Base-by-base conservation (phyloP, 2,329 filamentous ascomycete genomes). In the Fusarium nurragi region DNA sequence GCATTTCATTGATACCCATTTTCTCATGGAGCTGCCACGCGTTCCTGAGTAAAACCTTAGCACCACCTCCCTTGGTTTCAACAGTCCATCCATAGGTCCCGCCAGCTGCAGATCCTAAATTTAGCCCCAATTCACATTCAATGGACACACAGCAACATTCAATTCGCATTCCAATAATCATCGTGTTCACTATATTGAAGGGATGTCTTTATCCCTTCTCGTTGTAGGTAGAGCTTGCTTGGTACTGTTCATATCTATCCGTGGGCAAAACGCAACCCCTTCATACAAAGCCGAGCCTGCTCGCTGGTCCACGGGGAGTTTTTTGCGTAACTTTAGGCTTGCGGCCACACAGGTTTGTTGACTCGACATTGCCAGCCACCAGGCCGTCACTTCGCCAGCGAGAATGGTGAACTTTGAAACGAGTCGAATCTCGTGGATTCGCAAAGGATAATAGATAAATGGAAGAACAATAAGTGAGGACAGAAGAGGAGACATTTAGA, bases 401-500 rank as follows among this genome's bases (percentile, higher is more conserved):
- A 46, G 40, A 28, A 38, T 51, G 50, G 30, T 56, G 48, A 50
- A 55, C 58, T 26, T 43, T 41, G 16, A 28, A 47, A 47, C 53
- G 32, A 59, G 44, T 48, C 34, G 47, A 60, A 46, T 58, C 23
- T 61, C 50, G 30, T 43, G 22, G 43, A 41, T 45, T 49, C 51
- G 45, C 57, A 62, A 69, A 60, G 45, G 49, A 52, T 57, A 57
- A 67, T 65, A 63, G 28, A 60, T 58, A 63, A 70, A 70, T 43
- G 45, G 47, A 70, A 70, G 59, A 58, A 61, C 51, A 66, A 65
- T 60, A 66, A 53, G 55, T 73, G 60, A 65, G 71, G 68, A 74
- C 71, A 56, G 50, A 70, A 69, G 64, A 65, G 54, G 56, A 71
- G 49, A 71, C 56, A 59, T 68, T 48, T 46, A 69, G 76, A 53